Evolutionary conservation across 1,284 basidiomycete species (phyloP).

Genomic region (Porodaedalea pini): DNA sequence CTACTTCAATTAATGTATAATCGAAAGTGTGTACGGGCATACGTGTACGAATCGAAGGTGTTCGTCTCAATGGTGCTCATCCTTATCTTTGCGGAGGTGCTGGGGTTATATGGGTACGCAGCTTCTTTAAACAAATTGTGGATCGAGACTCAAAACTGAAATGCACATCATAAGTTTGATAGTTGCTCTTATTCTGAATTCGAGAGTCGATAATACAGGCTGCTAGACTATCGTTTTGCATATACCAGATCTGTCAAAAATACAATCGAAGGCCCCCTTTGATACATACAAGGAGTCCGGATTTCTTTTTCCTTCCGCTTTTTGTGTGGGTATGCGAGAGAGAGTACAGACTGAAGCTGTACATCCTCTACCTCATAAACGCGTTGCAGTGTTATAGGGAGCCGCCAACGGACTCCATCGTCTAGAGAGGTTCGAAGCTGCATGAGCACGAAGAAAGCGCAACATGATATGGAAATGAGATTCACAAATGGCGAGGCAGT

Average conservation of each 20-base stretch:
- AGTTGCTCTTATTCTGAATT: slow-evolving; percentile 89
- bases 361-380: not conserved
- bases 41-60: slow-evolving; percentile 78
- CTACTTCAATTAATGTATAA: not conserved
- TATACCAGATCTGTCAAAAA: not conserved
- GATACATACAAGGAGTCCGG: not conserved
- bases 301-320: not conserved
- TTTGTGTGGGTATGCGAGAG: too few relatives aligned
- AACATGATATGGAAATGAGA: slow-evolving; percentile 24
- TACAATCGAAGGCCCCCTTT: not conserved
- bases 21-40: slow-evolving; percentile 22
- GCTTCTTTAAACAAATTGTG: not conserved
- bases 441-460: slow-evolving; percentile 3
- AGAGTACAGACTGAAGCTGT: not conserved
- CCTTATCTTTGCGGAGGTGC: slow-evolving; percentile 83
- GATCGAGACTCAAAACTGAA: not conserved
- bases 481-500: slow-evolving; percentile 81
- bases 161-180: slow-evolving; percentile 53
- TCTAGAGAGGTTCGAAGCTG: slow-evolving; percentile 32
- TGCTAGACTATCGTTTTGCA: slow-evolving; percentile 4
- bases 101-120: slow-evolving; percentile 65
- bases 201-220: slow-evolving; percentile 33
- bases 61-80: slow-evolving; percentile 87
- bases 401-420: slow-evolving; percentile 57
- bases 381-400: slow-evolving; percentile 28